These are phyloP conservation scores for Tylopilus sp. DNA, from an alignment of 1,284 basidiomycete genomes.

Conservation along the genomic window DNA sequence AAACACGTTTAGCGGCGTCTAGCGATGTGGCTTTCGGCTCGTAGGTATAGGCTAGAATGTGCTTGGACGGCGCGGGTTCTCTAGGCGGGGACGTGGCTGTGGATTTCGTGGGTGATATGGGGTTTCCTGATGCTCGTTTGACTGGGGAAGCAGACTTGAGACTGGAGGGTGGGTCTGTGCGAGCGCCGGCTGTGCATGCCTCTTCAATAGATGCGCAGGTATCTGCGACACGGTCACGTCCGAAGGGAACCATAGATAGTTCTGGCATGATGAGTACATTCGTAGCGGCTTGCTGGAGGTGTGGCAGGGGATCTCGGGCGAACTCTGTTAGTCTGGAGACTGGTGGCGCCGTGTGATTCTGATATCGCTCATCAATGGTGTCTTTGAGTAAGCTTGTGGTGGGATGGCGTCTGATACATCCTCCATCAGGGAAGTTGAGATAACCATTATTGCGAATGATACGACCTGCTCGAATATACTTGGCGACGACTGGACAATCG, in stretches of 20 bases:
- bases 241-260: background rate
- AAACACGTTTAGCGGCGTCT: background rate
- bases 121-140: too few species aligned
- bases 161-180: too few species aligned
- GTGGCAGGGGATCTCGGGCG: background rate
- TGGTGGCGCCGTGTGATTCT: background rate
- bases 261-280: background rate
- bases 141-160: too few species aligned
- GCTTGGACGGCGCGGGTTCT: too few species aligned
- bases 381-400: background rate
- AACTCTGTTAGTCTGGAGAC: background rate
- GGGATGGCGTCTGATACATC: too few species aligned
- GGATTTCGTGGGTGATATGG: too few species aligned
- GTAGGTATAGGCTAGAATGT: too few species aligned
- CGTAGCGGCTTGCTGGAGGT: background rate
- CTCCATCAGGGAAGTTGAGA: too few species aligned
- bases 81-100: too few species aligned
- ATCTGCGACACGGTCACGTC: background rate
- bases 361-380: background rate
- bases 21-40: background rate
- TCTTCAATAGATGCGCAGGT: background rate
- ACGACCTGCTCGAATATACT: too few species aligned
- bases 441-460: too few species aligned
- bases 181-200: background rate
- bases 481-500: too few species aligned